Conservation (phyloP, 2,329 filamentous ascomycete species). For the Diaporthe sp. region DNA sequence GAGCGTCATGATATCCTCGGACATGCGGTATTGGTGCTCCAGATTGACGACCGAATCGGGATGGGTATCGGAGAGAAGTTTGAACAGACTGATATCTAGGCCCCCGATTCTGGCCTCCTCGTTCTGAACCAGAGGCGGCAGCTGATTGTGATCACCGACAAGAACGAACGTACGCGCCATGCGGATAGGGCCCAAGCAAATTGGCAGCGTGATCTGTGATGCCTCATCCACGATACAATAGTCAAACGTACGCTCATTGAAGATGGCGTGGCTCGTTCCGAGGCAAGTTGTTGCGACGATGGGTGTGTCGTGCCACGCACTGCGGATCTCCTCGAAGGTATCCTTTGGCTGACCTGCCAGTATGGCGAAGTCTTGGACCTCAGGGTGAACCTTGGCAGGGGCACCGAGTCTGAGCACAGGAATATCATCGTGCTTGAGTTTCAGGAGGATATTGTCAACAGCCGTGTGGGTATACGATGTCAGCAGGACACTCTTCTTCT, state of each 20-base stretch:
- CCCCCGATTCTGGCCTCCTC: slow-evolving; percentile 88
- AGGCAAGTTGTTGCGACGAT: slow-evolving; percentile 97
- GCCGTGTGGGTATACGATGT: slow-evolving; percentile 98
- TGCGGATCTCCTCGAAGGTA: slow-evolving; percentile 85
- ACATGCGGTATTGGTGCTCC: slow-evolving; percentile 98
- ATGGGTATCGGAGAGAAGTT: slow-evolving; percentile 89
- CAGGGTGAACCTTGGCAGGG: slow-evolving; percentile 85
- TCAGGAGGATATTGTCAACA: slow-evolving; percentile 97
- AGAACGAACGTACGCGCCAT: slow-evolving; percentile 94
- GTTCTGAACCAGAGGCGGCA: slow-evolving; percentile 94
- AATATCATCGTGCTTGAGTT: slow-evolving; percentile 83
- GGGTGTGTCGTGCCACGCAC: slow-evolving; percentile 85
- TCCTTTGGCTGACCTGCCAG: slow-evolving; percentile 80
- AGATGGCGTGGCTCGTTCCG: slow-evolving; percentile 89
- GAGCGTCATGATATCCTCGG: slow-evolving; percentile 93
- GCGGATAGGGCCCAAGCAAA: slow-evolving; percentile 92
- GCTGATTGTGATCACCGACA: slow-evolving; percentile 95
- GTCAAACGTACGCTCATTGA: slow-evolving; percentile 90
- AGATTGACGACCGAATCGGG: slow-evolving; percentile 90
- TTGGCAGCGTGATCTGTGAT: slow-evolving; percentile 95
- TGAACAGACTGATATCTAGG: slow-evolving; percentile 93
- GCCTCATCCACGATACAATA: slow-evolving; percentile 99
- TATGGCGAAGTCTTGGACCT: slow-evolving; percentile 87
- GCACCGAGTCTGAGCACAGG: slow-evolving; percentile 88
- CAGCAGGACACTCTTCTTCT: slow-evolving; percentile 91